Percentiles rank a stretch among this genome's conserved stretches.
These are phyloP conservation scores for Botrytis elliptica DNA, from an alignment of 2,329 filamentous ascomycete species.

Conservation along the genomic window DNA sequence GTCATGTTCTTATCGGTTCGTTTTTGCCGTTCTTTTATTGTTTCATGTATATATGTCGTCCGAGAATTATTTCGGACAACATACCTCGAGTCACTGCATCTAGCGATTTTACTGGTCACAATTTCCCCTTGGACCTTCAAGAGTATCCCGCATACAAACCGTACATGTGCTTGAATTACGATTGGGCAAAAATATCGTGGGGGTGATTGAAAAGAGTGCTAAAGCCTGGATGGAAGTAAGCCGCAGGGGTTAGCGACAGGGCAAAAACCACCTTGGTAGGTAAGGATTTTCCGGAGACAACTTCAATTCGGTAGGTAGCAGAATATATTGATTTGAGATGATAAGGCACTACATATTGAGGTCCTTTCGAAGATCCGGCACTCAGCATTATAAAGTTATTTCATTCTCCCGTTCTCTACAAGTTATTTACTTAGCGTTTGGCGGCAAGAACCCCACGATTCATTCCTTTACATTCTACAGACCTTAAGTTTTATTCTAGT, in stretches of 20 bases:
- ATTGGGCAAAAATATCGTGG: background rate
- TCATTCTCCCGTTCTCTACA: no score
- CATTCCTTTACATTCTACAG: background rate
- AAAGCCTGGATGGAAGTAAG: background rate
- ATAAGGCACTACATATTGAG: background rate
- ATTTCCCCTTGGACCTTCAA: background rate
- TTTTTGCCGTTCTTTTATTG: slow-evolving; percentile 7
- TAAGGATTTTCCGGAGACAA: background rate
- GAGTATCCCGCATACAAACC: background rate
- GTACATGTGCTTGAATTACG: background rate
- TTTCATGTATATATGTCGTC: background rate
- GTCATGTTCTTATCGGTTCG: background rate
- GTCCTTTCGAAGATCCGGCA: background rate
- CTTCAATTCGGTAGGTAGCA: background rate
- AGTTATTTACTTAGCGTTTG: background rate
- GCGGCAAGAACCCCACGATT: background rate
- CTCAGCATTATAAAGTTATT: background rate
- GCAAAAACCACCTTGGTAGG: background rate
- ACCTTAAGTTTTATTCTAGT: background rate
- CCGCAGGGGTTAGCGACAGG: background rate
- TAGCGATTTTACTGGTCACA: background rate
- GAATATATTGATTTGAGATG: background rate
- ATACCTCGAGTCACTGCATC: background rate
- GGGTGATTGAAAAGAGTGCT: background rate
- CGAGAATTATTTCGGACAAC: background rate